phyloP scores from a whole-genome alignment of 75 land plant genomes.

The Pinus tabuliformis region DNA sequence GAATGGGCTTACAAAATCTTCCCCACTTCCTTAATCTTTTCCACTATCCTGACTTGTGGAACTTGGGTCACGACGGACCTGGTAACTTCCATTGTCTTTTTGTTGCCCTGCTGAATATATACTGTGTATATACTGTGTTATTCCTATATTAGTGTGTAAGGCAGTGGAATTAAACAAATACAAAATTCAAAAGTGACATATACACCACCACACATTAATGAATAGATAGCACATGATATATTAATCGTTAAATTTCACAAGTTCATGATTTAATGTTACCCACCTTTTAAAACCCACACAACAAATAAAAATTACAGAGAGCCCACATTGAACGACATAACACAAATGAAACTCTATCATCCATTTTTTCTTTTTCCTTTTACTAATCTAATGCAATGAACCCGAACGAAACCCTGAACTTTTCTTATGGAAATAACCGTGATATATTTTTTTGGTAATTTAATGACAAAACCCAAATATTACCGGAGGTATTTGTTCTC shows the following conservation, averaged over 20 bases:
- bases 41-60: conserved; percentile 53
- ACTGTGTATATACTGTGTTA: too few species aligned
- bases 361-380: too few species aligned
- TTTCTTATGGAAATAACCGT: background rate
- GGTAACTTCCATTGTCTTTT: conserved; percentile 69
- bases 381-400: too few species aligned
- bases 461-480: background rate
- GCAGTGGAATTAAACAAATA: too few species aligned
- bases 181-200: too few species aligned
- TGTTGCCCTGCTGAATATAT: conserved; percentile 58
- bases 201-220: too few species aligned
- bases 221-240: too few species aligned
- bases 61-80: conserved; percentile 58
- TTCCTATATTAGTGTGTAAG: too few species aligned
- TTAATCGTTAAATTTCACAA: conserved; percentile 35
- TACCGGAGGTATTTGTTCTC: background rate
- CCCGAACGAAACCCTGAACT: background rate
- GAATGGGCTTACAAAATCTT: conserved; percentile 49
- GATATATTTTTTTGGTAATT: background rate
- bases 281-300: conserved; percentile 38
- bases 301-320: background rate
- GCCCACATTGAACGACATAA: too few species aligned
- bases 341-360: too few species aligned
- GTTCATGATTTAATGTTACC: conserved; percentile 70
- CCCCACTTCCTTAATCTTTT: conserved; percentile 25